phyloP scores from a whole-genome alignment of 2,329 filamentous ascomycete species.

The Emergomyces orientalis region DNA sequence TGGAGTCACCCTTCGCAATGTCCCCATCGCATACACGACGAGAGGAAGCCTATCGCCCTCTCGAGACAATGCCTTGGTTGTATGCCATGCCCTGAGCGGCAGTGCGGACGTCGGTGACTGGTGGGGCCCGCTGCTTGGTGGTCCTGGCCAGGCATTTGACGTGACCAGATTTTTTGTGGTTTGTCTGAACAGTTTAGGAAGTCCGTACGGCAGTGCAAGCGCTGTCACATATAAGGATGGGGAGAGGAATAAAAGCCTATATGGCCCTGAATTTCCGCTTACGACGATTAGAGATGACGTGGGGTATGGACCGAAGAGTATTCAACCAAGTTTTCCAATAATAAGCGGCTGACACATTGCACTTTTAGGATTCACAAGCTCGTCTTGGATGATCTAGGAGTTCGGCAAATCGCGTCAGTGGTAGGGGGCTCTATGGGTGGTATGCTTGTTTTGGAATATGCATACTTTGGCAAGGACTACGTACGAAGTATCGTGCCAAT shows the following conservation, averaged over 20 bases:
- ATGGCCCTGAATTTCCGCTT: constrained; percentile 91
- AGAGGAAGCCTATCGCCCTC: constrained; percentile 49
- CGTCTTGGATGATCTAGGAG: constrained; percentile 46
- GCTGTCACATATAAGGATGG: constrained; percentile 72
- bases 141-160: constrained; percentile 46
- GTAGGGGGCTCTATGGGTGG: constrained; percentile 52
- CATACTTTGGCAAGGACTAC: constrained; percentile 62
- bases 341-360: neutral
- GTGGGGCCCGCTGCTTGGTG: constrained; percentile 48
- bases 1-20: constrained; percentile 71
- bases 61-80: constrained; percentile 55
- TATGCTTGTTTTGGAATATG: constrained; percentile 49
- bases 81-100: constrained; percentile 47
- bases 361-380: constrained; percentile 43
- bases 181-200: constrained; percentile 47
- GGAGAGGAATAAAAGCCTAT: constrained; percentile 60
- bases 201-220: constrained; percentile 47
- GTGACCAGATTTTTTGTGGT: constrained; percentile 45
- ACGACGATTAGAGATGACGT: constrained; percentile 95
- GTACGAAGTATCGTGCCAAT: constrained; percentile 47
- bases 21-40: constrained; percentile 56
- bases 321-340: neutral
- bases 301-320: constrained; percentile 50
- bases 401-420: constrained; percentile 45
- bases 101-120: constrained; percentile 48